phyloP scores from a whole-genome alignment of 1,139 yeast genomes.

The Hyphopichia pseudoburtonii region DNA sequence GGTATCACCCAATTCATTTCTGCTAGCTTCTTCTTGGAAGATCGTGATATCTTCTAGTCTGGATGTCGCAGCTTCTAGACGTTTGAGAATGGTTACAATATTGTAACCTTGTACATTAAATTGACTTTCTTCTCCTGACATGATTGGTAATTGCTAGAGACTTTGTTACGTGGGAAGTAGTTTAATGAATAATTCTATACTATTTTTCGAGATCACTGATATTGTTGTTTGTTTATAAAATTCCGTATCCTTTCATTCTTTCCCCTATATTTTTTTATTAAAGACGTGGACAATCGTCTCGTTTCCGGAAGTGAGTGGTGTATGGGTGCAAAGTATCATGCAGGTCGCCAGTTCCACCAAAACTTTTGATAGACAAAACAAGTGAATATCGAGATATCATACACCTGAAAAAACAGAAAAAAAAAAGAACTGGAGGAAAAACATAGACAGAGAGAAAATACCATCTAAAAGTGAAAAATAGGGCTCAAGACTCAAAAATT shows the following conservation, averaged over 20 bases:
- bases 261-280: no score
- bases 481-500: no score
- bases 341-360: no score
- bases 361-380: no score
- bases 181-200: no score
- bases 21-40: slow-evolving; percentile 59
- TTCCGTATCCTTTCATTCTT: no score
- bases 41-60: slow-evolving; percentile 87
- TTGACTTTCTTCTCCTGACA: slow-evolving; percentile 51
- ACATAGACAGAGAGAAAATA: not conserved
- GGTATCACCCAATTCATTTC: not conserved
- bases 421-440: not conserved
- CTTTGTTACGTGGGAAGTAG: no score
- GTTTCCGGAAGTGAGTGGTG: no score
- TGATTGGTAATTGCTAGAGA: no score
- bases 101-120: slow-evolving; percentile 77
- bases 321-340: not conserved
- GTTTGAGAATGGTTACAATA: slow-evolving; percentile 74
- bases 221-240: no score
- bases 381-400: no score
- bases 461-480: no score
- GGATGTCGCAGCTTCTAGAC: slow-evolving; percentile 92
- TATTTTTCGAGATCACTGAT: not conserved
- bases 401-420: not conserved
- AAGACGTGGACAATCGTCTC: not conserved